A percentile compares a stretch with the other conserved stretches of the same genome.
phyloP scores from a whole-genome alignment of 2,329 filamentous ascomycete genomes.

The Metarhizium anisopliae region DNA sequence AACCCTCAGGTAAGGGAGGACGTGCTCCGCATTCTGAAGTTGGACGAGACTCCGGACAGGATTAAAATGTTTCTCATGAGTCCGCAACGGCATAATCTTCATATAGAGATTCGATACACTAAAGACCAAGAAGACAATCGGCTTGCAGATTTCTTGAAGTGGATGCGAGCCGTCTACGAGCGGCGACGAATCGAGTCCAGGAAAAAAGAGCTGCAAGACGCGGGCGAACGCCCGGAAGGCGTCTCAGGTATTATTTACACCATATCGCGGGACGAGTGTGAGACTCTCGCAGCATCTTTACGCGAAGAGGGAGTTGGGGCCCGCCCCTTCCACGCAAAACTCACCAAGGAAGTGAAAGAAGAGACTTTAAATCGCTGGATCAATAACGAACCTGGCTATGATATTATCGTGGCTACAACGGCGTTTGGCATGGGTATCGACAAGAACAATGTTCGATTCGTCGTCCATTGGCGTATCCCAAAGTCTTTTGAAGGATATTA shows the following conservation, averaged over 20 bases:
- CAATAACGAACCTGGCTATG: slow-evolving; percentile 64
- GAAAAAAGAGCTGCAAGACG: slow-evolving; percentile 45
- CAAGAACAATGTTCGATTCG: slow-evolving; percentile 88
- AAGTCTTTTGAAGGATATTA: slow-evolving; percentile 96
- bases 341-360: slow-evolving; percentile 60
- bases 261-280: slow-evolving; percentile 65
- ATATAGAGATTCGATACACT: slow-evolving; percentile 83
- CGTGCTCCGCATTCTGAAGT: slow-evolving; percentile 64
- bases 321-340: slow-evolving; percentile 62
- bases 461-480: slow-evolving; percentile 88
- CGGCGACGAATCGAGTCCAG: slow-evolving; percentile 55
- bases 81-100: slow-evolving; percentile 74
- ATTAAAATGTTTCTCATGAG: slow-evolving; percentile 74
- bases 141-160: slow-evolving; percentile 64
- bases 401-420: slow-evolving; percentile 89
- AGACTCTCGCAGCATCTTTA: slow-evolving; percentile 57
- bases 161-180: slow-evolving; percentile 65
- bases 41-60: slow-evolving; percentile 49
- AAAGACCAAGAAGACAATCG: slow-evolving; percentile 64
- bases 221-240: slow-evolving; percentile 48
- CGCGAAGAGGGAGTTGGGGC: slow-evolving; percentile 63
- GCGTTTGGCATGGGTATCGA: slow-evolving; percentile 98
- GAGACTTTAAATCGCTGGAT: slow-evolving; percentile 66
- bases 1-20: slow-evolving; percentile 74
- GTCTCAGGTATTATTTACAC: slow-evolving; percentile 77